A percentile compares a stretch with the other conserved stretches of the same genome.
phyloP scores from a whole-genome alignment of 1,139 yeast genomes.

The Geotrichum siamense region DNA sequence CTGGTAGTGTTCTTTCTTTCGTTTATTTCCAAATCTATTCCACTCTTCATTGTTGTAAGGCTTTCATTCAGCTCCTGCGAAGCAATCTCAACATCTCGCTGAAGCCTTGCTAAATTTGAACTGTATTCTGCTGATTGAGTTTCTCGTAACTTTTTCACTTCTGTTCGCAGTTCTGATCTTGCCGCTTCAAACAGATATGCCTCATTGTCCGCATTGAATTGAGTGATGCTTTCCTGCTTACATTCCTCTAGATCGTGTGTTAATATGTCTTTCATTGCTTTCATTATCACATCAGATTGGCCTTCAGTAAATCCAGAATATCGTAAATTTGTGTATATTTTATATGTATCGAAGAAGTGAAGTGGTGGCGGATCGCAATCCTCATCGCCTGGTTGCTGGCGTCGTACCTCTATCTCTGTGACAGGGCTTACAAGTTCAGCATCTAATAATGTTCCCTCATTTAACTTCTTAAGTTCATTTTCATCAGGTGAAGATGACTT shows the following conservation, averaged over 20 bases:
- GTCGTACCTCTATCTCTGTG: constrained; percentile 9
- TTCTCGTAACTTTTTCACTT: constrained; percentile 67
- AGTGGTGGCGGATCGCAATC: constrained; percentile 1
- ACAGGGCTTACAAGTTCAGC: background rate
- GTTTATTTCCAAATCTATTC: constrained; percentile 74
- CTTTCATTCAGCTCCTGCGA: constrained; percentile 74
- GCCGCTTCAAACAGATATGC: constrained; percentile 88
- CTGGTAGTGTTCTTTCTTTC: constrained; percentile 85
- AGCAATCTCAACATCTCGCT: constrained; percentile 61
- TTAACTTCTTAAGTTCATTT: background rate
- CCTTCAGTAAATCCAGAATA: constrained; percentile 37
- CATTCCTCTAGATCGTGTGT: constrained; percentile 46
- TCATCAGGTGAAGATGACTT: no score
- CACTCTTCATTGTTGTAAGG: constrained; percentile 59
- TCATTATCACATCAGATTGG: constrained; percentile 38
- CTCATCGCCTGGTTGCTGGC: constrained; percentile 7
- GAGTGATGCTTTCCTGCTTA: constrained; percentile 53
- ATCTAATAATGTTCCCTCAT: background rate
- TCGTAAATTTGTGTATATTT: constrained; percentile 33
- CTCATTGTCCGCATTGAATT: constrained; percentile 74
- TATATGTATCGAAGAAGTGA: constrained; percentile 38
- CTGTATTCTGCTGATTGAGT: constrained; percentile 62
- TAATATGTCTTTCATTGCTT: constrained; percentile 34
- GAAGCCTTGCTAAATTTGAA: constrained; percentile 59
- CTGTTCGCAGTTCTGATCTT: constrained; percentile 77